Evolutionary conservation across 805 yeast species (phyloP), one percentile per base, ranked within the genome.

Genomic region (Cyberlindnera amylophila): DNA sequence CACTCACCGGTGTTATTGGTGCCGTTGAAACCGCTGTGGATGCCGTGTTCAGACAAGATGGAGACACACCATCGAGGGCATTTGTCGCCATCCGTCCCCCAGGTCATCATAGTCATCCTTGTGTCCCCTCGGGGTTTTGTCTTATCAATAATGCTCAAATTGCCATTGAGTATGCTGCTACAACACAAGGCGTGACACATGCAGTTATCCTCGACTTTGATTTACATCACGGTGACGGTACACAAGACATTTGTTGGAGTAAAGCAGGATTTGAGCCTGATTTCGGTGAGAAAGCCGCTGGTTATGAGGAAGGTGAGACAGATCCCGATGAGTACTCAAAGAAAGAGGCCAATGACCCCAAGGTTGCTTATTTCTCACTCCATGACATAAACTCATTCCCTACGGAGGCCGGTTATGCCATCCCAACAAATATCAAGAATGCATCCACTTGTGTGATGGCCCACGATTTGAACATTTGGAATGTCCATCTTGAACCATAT

Each of bases 331-430:
- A 74, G 32, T 34, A 41, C 17, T 74, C 78, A 4, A 68, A 68
- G 43, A 58, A 57, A 33, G 57, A 55, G 9, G 61, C 71, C 4
- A 59, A 51, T 14, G 57, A 65, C 38, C 86, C 89, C 2, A 77
- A 77, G 49, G 82, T 86, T 15, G 95, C 91, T 0, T 86, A 86
- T 57, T 86, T 85, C 57, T 85, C 95, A 1, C 62, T 87, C 52
- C 95, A 87, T 58, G 96, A 86, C 58, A 81, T 87, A 52, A 83
- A 86, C 55, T 85, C 95, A 1, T 86, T 83, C 58, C 96, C 96
- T 1, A 83, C 93, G 0, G 96, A 86, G 55, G 56, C 72, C 9
- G 93, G 88, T 0, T 82, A 70, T 62, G 93, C 95, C 0, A 78
- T 84, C 2, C 77, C 80, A 31, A 84, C 77, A 26, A 78, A 79